Evolutionary conservation across 192 early-diverging fungal genomes (phyloP).

Genomic region (Pecoramyces ruminantium): DNA sequence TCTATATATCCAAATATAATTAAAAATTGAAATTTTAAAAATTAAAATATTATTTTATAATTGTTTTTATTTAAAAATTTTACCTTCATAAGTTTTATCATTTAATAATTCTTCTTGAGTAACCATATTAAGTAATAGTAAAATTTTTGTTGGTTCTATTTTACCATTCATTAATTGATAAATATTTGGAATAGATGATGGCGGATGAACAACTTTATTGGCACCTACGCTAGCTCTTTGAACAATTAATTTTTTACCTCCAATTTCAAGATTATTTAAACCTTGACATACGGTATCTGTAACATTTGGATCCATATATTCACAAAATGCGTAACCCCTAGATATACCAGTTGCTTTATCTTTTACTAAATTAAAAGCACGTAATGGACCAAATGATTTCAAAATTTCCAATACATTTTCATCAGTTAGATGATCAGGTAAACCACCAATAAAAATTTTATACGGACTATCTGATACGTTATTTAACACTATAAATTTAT

Average conservation of each 20-base stretch:
- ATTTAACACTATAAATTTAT: too few relatives aligned
- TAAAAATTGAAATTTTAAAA: too few relatives aligned
- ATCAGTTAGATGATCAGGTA: slow-evolving; percentile 74
- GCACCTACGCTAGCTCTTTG: slow-evolving; percentile 82
- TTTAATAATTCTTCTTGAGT: slow-evolving; percentile 65
- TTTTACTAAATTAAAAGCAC: slow-evolving; percentile 84
- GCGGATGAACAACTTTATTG: slow-evolving; percentile 14
- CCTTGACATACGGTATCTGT: slow-evolving; percentile 91
- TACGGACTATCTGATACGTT: slow-evolving; percentile 79
- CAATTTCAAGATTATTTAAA: slow-evolving; percentile 87
- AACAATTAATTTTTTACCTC: slow-evolving; percentile 81
- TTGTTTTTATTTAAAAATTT: neutral
- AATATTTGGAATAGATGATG: slow-evolving; percentile 11
- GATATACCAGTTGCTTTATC: slow-evolving; percentile 55
- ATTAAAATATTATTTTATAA: too few relatives aligned
- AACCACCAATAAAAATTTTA: slow-evolving; percentile 87
- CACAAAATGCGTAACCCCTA: slow-evolving; percentile 93
- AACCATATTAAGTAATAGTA: slow-evolving; percentile 94
- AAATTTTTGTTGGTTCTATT: slow-evolving; percentile 50
- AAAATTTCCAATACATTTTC: slow-evolving; percentile 89
- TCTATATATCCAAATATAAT: slow-evolving; percentile 14
- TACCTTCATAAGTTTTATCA: slow-evolving; percentile 72
- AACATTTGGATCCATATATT: slow-evolving; percentile 70
- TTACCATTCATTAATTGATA: neutral
- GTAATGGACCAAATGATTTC: slow-evolving; percentile 81